Conservation (phyloP, 2,329 filamentous ascomycete genomes). For the Hypoxylon sp. region DNA sequence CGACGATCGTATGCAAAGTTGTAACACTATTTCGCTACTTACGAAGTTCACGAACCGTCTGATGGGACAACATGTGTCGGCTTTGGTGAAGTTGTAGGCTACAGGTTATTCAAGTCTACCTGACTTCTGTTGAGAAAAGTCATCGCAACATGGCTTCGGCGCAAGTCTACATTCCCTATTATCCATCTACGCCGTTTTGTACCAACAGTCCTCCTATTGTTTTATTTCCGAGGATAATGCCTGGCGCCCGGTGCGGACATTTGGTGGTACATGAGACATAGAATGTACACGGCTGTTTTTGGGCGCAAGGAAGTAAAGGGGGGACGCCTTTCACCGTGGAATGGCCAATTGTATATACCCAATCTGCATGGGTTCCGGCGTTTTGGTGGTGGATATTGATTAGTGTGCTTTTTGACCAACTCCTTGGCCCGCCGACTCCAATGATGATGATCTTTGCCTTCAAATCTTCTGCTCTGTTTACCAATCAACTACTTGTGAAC, state of each 20-base stretch:
- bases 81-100: conserved; percentile 3
- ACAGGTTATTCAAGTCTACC: conserved; percentile 11
- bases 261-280: conserved; percentile 22
- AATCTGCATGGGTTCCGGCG: conserved; percentile 42
- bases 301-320: conserved; percentile 30
- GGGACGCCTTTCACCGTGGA: conserved; percentile 24
- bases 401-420: conserved; percentile 13
- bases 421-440: conserved; percentile 7
- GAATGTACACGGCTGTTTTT: conserved; percentile 31
- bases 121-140: not conserved
- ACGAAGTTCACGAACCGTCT: conserved; percentile 38
- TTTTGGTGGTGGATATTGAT: conserved; percentile 35
- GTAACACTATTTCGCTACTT: conserved; percentile 33
- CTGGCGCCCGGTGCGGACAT: conserved; percentile 30
- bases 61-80: conserved; percentile 22
- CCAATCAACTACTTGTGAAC: not conserved
- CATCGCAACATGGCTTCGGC: conserved; percentile 10
- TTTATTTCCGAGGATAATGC: conserved; percentile 21
- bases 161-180: conserved; percentile 1
- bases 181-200: conserved; percentile 22
- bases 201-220: conserved; percentile 21
- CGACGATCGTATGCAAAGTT: conserved; percentile 19
- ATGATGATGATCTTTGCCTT: conserved; percentile 13
- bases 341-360: conserved; percentile 44
- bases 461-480: not conserved